phyloP scores from a whole-genome alignment of 2,329 filamentous ascomycete genomes.

The Corinectria fuckeliana region DNA sequence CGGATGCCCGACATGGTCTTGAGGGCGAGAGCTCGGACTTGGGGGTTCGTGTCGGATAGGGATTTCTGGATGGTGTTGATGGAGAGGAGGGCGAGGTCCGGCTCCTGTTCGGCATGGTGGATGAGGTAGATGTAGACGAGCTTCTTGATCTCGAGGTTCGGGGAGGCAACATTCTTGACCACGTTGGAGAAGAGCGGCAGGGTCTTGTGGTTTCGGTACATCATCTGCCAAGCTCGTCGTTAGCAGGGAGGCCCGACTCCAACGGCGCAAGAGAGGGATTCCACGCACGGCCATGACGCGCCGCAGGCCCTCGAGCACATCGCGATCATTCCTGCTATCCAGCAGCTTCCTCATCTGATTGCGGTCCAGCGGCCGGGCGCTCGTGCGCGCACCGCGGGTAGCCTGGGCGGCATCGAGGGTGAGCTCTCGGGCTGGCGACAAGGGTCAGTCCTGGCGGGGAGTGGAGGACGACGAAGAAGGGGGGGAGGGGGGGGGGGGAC shows the following conservation, averaged over 20 bases:
- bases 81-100: conserved; percentile 91
- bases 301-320: conserved; percentile 89
- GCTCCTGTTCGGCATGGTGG: conserved; percentile 94
- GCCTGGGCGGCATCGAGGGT: conserved; percentile 96
- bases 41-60: conserved; percentile 88
- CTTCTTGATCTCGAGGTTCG: conserved; percentile 95
- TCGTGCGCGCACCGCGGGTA: conserved; percentile 70
- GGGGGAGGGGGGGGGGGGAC: too few relatives aligned
- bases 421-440: conserved; percentile 81
- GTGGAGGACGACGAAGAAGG: conserved; percentile 13
- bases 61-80: conserved; percentile 99
- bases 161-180: conserved; percentile 95
- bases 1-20: conserved; percentile 97
- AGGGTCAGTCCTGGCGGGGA: conserved; percentile 27
- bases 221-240: conserved; percentile 68
- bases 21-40: conserved; percentile 88
- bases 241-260: conserved; percentile 5
- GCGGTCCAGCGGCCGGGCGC: conserved; percentile 72
- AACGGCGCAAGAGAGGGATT: background rate
- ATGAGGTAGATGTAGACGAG: conserved; percentile 98
- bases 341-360: conserved; percentile 92
- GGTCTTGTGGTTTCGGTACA: conserved; percentile 89
- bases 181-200: conserved; percentile 96
- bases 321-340: conserved; percentile 90
- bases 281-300: conserved; percentile 82